Evolutionary conservation across 805 yeast species (phyloP).

Genomic region (Isabelozyma pseudorhagii): DNA sequence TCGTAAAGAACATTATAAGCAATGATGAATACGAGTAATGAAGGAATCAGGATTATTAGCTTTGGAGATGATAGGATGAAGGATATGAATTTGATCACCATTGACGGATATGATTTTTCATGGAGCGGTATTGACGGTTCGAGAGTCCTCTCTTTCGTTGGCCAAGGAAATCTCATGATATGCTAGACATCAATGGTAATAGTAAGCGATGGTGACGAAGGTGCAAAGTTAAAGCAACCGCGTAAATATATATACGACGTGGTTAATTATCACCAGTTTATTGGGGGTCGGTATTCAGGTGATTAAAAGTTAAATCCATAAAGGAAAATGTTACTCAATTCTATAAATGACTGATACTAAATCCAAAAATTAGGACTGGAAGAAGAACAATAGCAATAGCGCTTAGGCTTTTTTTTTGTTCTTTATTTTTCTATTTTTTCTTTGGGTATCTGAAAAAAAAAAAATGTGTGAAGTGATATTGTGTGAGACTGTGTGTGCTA

Average conservation of each 20-base stretch:
- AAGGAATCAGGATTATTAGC: conserved; percentile 26
- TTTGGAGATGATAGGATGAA: conserved; percentile 24
- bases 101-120: conserved; percentile 1
- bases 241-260: neutral
- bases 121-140: neutral
- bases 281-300: neutral
- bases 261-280: neutral
- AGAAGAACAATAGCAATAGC: no score
- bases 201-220: neutral
- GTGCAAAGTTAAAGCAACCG: neutral
- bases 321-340: neutral
- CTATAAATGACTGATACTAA: neutral
- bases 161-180: neutral
- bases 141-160: neutral
- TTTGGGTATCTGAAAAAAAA: no score
- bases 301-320: neutral
- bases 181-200: neutral
- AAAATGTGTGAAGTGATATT: no score
- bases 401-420: no score
- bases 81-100: conserved; percentile 8
- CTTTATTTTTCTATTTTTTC: no score
- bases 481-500: no score
- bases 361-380: no score
- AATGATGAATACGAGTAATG: conserved; percentile 25
- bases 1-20: conserved; percentile 37